Evolutionary conservation across 306 rosid genomes (phyloP).

Genomic region (Begonia loranthoides): DNA sequence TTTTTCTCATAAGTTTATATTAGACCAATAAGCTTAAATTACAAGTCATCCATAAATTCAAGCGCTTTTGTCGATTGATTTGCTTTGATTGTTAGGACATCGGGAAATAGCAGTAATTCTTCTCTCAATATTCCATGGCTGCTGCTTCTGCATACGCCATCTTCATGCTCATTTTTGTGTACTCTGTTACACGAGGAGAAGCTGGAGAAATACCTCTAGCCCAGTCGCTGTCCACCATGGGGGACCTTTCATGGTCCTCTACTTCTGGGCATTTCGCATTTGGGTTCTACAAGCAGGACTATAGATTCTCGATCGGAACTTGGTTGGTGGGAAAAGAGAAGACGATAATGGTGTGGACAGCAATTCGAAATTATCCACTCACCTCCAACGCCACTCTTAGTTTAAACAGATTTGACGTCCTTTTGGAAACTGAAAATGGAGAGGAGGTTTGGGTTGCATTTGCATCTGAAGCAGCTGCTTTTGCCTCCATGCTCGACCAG

Average conservation of each 20-base stretch:
- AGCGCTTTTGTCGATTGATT: no score
- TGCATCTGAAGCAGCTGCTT: not conserved
- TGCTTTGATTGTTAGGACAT: no score
- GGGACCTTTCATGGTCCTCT: conserved; percentile 7
- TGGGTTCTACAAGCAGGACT: conserved; percentile 11
- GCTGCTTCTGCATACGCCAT: not conserved
- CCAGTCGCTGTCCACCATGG: not conserved
- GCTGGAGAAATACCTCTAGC: not conserved
- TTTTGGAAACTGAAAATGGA: not conserved
- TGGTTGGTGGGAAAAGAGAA: not conserved
- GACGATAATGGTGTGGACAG: conserved; percentile 11
- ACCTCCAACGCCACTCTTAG: not conserved
- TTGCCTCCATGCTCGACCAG: conserved; percentile 7
- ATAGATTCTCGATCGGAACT: conserved; percentile 7
- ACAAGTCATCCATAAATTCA: no score
- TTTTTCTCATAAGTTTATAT: no score
- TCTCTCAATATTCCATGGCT: not conserved
- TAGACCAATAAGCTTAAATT: no score
- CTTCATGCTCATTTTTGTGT: not conserved
- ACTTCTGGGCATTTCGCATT: conserved; percentile 10
- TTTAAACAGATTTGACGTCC: not conserved
- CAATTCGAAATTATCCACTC: conserved; percentile 4
- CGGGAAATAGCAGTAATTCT: no score
- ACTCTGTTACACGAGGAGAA: not conserved
- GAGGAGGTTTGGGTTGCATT: not conserved